These are phyloP conservation scores for Thelephora terrestris DNA, from an alignment of 1,284 basidiomycete species.

Conservation along the genomic window DNA sequence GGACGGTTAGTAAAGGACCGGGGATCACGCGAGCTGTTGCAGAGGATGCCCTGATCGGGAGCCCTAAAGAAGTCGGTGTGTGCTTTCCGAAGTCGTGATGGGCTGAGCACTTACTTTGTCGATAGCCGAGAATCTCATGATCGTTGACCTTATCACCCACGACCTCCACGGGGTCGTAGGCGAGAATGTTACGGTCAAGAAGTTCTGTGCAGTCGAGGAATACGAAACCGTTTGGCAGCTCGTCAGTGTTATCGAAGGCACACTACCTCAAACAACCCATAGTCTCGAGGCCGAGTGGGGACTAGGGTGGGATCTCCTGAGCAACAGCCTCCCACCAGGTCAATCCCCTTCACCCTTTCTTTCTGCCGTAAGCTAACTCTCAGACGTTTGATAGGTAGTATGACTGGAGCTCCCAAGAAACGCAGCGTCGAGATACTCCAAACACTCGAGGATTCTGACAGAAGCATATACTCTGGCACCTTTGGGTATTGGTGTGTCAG, in stretches of 20 bases:
- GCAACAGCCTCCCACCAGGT: conserved; percentile 83
- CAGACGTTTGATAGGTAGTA: conserved; percentile 56
- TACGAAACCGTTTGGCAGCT: conserved; percentile 96
- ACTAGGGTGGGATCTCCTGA: conserved; percentile 72
- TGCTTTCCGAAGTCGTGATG: not conserved
- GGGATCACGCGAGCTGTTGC: conserved; percentile 54
- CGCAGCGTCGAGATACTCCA: conserved; percentile 88
- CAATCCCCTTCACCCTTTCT: conserved; percentile 13
- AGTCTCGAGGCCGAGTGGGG: conserved; percentile 23
- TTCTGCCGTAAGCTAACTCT: not conserved
- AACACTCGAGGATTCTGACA: conserved; percentile 60
- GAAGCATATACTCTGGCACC: conserved; percentile 88
- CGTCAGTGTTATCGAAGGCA: conserved; percentile 87
- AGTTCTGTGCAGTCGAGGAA: conserved; percentile 86
- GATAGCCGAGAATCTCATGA: conserved; percentile 95
- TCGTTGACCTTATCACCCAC: conserved; percentile 93
- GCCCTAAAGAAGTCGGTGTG: conserved; percentile 68
- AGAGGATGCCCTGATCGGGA: conserved; percentile 57
- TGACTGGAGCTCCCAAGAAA: conserved; percentile 97
- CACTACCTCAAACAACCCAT: conserved; percentile 17
- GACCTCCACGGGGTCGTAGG: conserved; percentile 78
- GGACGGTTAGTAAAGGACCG: conserved; percentile 67
- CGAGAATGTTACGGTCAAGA: conserved; percentile 70
- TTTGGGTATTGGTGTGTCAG: conserved; percentile 90
- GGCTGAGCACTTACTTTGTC: not conserved